Evolutionary conservation across 176 grass and related monocot genomes (phyloP), one percentile per base, ranked within the genome.

Genomic region (Aegilops umbellulata): DNA sequence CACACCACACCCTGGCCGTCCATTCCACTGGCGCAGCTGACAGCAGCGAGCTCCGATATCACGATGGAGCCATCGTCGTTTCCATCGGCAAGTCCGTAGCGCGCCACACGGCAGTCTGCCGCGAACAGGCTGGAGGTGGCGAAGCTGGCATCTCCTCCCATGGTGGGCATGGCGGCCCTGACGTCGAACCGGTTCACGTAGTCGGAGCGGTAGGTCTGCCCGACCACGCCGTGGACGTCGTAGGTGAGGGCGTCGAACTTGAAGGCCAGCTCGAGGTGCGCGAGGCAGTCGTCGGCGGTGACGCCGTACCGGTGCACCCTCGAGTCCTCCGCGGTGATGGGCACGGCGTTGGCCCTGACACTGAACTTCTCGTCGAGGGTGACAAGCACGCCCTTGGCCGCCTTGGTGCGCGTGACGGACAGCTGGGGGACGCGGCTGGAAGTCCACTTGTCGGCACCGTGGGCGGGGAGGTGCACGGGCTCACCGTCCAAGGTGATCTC

Each of bases 271-370:
- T 93, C 83, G n/a, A 89, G 83, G 83, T 92, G 90, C 3, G 80
- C 80, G 20, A 92, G 39, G 79, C 88, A 85, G 81, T 93, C 91
- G 20, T 88, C 76, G 13, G 57, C 23, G 0, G 76, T 20, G 4
- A 90, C 65, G 16, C 88, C 91, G 38, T 93, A 93, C 7, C 69
- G 12, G 51, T 93, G 88, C 63, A 85, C 86, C 62, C 81, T 80
- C 7, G 88, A 93, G 17, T 93, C 92, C 72, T 93, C 85, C 10
- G 69, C 82, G 11, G 92, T 93, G 69, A 93, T 83, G 10, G 91
- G 91, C 75, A 93, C 76, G 26, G 60, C 76, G 60, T 87, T 90
- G 0, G 84, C 88, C 88, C 81, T 84, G 81, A 93, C 64, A 4
- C 4, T 90, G 61, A 93, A 93, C 53, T 0, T 62, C n/a, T 85